phyloP scores from a whole-genome alignment of 139 green algal genomes.

The Closterium sp. region DNA sequence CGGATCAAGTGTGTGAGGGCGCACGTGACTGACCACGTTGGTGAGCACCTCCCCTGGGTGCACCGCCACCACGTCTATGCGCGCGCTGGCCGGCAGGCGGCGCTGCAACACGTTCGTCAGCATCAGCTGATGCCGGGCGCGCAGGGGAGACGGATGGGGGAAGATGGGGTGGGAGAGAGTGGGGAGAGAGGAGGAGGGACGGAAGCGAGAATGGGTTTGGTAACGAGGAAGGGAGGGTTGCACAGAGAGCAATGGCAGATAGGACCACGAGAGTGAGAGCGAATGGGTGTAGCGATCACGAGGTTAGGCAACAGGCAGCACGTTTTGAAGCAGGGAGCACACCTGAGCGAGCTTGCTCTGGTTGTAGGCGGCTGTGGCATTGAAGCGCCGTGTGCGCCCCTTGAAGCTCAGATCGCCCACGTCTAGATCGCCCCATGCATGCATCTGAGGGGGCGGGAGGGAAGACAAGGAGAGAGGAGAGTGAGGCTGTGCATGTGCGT shows the following conservation, averaged over 20 bases:
- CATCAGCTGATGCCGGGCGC: neutral
- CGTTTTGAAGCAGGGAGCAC: neutral
- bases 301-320: no score
- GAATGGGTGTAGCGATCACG: no score
- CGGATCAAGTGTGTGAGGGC: neutral
- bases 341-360: constrained; percentile 52
- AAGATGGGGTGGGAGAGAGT: neutral
- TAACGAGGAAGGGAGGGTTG: no score
- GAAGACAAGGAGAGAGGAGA: no score
- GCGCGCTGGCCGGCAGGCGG: neutral
- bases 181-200: neutral
- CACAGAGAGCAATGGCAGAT: no score
- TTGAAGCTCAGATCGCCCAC: constrained; percentile 41
- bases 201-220: neutral
- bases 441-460: constrained; percentile 22
- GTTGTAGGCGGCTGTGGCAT: constrained; percentile 27
- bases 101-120: constrained; percentile 45
- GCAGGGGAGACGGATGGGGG: neutral
- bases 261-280: no score
- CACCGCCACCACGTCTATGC: constrained; percentile 32
- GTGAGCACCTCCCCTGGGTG: constrained; percentile 46
- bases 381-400: neutral
- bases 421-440: constrained; percentile 32
- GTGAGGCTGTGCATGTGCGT: neutral
- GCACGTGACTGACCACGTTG: constrained; percentile 32